These are phyloP conservation scores for Ophiobolus disseminans DNA, from an alignment of 2,329 filamentous ascomycete genomes.

Conservation along the genomic window DNA sequence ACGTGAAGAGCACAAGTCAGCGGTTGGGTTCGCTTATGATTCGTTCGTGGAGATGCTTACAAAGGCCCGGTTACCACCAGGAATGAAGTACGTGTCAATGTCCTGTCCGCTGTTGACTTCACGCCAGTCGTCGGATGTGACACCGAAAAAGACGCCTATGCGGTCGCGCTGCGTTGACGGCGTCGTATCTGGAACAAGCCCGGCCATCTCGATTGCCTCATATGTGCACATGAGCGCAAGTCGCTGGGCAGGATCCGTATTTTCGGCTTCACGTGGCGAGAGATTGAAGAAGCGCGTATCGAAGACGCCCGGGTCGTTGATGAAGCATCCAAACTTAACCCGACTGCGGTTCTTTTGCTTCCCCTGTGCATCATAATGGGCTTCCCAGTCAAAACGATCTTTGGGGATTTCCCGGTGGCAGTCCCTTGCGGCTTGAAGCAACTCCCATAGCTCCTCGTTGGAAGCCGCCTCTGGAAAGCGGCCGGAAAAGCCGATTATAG, in stretches of 20 bases:
- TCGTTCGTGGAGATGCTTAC: conserved; percentile 16
- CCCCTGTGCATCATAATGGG: conserved; percentile 25
- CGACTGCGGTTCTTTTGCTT: conserved; percentile 20
- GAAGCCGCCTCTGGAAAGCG: conserved; percentile 39
- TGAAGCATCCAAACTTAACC: conserved; percentile 33
- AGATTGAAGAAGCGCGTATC: conserved; percentile 36
- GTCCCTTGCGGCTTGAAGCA: conserved; percentile 24
- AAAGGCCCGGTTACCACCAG: conserved; percentile 60
- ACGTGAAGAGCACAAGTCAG: conserved; percentile 50
- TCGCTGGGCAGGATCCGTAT: conserved; percentile 34
- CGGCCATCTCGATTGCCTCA: conserved; percentile 35
- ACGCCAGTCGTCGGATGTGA: conserved; percentile 37
- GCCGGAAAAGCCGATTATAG: conserved; percentile 47
- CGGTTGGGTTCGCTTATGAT: neutral
- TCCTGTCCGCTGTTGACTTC: conserved; percentile 24
- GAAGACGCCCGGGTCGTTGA: conserved; percentile 34
- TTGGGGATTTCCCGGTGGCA: conserved; percentile 31
- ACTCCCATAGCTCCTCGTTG: conserved; percentile 44
- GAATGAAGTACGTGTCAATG: conserved; percentile 62
- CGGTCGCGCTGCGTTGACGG: conserved; percentile 32
- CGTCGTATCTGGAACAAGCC: conserved; percentile 31
- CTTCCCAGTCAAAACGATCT: too few species aligned
- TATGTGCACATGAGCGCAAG: conserved; percentile 27
- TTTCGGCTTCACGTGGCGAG: conserved; percentile 38
- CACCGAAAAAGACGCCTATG: conserved; percentile 44